Conservation (phyloP, 305 asterid genomes). For the Rubia balearica region DNA sequence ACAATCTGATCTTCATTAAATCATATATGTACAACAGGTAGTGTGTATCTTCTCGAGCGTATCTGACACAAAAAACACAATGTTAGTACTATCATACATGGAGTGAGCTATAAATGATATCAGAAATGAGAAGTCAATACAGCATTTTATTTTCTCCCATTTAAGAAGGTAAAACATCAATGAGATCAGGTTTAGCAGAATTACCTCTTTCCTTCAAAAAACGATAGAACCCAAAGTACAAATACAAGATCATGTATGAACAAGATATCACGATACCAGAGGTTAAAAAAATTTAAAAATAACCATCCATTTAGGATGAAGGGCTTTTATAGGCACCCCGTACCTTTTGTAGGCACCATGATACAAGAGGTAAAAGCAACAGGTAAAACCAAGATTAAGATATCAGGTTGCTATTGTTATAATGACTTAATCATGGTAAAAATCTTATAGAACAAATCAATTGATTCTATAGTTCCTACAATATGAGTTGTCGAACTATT, state of each 20-base stretch:
- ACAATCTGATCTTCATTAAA: conserved; percentile 62
- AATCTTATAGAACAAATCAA: background rate
- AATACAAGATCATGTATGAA: background rate
- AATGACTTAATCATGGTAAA: background rate
- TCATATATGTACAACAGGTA: conserved; percentile 88
- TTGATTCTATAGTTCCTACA: background rate
- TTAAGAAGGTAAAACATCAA: background rate
- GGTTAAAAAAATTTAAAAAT: background rate
- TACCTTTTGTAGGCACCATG: too few species aligned
- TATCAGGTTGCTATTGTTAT: background rate
- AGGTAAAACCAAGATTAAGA: background rate
- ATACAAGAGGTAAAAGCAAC: background rate
- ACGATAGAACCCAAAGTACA: background rate
- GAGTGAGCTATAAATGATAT: background rate
- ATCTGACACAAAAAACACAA: conserved; percentile 33
- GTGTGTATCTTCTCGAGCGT: conserved; percentile 98
- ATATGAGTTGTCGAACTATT: background rate
- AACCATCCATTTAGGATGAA: too few species aligned
- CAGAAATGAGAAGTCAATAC: background rate
- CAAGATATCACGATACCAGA: background rate
- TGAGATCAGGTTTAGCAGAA: background rate
- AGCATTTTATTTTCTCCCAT: background rate
- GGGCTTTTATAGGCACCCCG: too few species aligned
- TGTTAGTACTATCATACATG: background rate
- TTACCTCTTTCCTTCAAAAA: background rate